A percentile compares a stretch with the other conserved stretches of the same genome.
Evolutionary conservation across 164 flowering plant species (phyloP).

Genomic region (Umbellularia californica): DNA sequence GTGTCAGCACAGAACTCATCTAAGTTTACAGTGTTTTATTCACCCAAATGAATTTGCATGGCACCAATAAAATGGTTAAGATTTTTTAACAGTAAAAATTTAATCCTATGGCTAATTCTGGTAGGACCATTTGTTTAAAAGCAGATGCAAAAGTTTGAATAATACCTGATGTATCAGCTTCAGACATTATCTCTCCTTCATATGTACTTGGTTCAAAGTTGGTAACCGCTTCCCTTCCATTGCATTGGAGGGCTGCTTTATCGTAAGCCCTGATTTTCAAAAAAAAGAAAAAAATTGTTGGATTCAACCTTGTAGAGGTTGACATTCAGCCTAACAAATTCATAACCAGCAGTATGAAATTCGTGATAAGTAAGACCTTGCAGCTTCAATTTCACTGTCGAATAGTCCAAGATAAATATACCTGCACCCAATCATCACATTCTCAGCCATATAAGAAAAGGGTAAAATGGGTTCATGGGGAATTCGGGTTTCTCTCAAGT

Average conservation of each 20-base stretch:
- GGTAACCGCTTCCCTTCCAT: constrained; percentile 88
- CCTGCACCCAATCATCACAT: constrained; percentile 71
- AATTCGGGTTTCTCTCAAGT: neutral
- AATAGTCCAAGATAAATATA: constrained; percentile 95
- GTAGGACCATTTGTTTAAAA: neutral
- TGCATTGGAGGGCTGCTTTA: constrained; percentile 83
- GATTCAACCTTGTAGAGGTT: constrained; percentile 34
- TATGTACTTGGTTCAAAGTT: constrained; percentile 80
- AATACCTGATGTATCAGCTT: constrained; percentile 44
- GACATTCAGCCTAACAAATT: constrained; percentile 23
- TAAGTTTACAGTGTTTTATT: neutral
- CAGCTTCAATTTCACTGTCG: constrained; percentile 92
- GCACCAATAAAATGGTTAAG: neutral
- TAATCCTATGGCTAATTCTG: neutral
- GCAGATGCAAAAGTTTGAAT: neutral
- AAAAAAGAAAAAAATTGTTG: constrained; percentile 41
- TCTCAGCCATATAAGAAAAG: constrained; percentile 15
- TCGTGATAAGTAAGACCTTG: constrained; percentile 74
- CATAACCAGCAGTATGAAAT: constrained; percentile 39
- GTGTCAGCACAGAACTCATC: neutral
- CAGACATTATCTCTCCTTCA: constrained; percentile 44
- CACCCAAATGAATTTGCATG: neutral
- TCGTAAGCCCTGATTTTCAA: constrained; percentile 89
- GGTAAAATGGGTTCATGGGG: constrained; percentile 9
- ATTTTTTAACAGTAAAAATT: neutral